Percentiles rank a stretch among this genome's conserved stretches.
Evolutionary conservation across 352 stramenopile genomes (phyloP).

Genomic region (Phytopythium vexans): DNA sequence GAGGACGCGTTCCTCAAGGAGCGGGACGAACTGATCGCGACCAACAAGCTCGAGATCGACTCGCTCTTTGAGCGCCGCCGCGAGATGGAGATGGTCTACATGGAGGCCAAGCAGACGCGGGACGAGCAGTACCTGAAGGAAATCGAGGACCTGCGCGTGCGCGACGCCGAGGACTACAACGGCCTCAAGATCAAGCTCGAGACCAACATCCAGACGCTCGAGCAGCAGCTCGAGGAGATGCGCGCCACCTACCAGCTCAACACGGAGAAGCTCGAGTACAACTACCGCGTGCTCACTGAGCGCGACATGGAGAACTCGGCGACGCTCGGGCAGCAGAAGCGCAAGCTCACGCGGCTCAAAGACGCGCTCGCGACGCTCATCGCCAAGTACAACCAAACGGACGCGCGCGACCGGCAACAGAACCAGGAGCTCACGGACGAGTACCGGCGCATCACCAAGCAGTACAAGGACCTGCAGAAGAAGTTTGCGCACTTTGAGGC

Average conservation of each 20-base stretch:
- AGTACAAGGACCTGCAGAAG: slow-evolving; percentile 94
- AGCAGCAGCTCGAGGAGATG: slow-evolving; percentile 96
- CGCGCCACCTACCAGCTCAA: slow-evolving; percentile 94
- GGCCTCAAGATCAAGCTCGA: slow-evolving; percentile 97
- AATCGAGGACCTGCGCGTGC: slow-evolving; percentile 89
- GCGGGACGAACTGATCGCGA: slow-evolving; percentile 84
- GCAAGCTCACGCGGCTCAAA: slow-evolving; percentile 91
- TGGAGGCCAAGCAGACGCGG: slow-evolving; percentile 89
- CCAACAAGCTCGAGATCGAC: slow-evolving; percentile 91
- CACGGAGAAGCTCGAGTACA: slow-evolving; percentile 97
- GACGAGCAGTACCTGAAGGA: slow-evolving; percentile 89
- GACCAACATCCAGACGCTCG: slow-evolving; percentile 94
- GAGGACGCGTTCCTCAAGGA: slow-evolving; percentile 93
- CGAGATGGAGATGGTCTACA: slow-evolving; percentile 93
- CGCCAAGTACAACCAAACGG: slow-evolving; percentile 91
- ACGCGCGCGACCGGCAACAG: slow-evolving; percentile 79
- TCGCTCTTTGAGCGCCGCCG: slow-evolving; percentile 89
- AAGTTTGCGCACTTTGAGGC: slow-evolving; percentile 94
- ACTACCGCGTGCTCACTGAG: slow-evolving; percentile 94
- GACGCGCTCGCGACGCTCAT: slow-evolving; percentile 88
- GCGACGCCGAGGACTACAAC: slow-evolving; percentile 93
- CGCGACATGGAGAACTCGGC: slow-evolving; percentile 94
- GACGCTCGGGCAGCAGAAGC: slow-evolving; percentile 91
- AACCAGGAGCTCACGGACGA: slow-evolving; percentile 94
- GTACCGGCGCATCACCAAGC: slow-evolving; percentile 91